phyloP scores from a whole-genome alignment of 2,329 filamentous ascomycete species.

The Neofusicoccum sp. region DNA sequence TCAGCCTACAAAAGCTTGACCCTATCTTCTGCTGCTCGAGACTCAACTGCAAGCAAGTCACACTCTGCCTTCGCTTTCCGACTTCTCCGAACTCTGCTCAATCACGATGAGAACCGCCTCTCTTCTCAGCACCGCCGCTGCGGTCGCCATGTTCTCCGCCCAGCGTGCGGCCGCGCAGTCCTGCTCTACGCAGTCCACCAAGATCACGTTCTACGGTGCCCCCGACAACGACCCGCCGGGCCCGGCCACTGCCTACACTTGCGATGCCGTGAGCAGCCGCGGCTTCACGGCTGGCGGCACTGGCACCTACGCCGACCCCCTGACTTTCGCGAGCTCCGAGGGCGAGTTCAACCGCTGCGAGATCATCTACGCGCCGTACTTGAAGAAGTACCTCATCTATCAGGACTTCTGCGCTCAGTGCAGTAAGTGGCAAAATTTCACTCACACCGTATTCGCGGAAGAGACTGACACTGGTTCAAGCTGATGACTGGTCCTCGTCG shows the following conservation, averaged over 20 bases:
- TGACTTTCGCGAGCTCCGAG: slow-evolving; percentile 45
- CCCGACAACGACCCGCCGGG: slow-evolving; percentile 29
- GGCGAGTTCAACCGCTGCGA: slow-evolving; percentile 45
- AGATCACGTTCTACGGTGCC: slow-evolving; percentile 27
- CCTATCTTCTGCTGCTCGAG: not conserved
- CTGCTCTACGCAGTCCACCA: not conserved
- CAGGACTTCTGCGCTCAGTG: slow-evolving; percentile 39
- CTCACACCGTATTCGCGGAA: not conserved
- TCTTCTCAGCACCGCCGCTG: not conserved
- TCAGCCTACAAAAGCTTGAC: too few species aligned
- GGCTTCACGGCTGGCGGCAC: slow-evolving; percentile 39
- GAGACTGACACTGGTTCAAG: slow-evolving; percentile 16
- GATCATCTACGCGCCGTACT: slow-evolving; percentile 45
- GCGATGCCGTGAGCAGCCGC: slow-evolving; percentile 21
- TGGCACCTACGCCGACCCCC: slow-evolving; percentile 43
- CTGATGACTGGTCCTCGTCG: slow-evolving; percentile 20
- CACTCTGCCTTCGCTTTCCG: not conserved
- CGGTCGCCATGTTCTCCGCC: not conserved
- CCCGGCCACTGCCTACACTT: slow-evolving; percentile 27
- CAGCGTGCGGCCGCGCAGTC: not conserved
- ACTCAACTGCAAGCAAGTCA: not conserved
- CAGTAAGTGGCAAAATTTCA: not conserved
- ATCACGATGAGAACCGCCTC: not conserved
- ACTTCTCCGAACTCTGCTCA: too few species aligned
- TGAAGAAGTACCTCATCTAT: slow-evolving; percentile 44